Percentiles rank a stretch among this genome's conserved stretches.
phyloP scores from a whole-genome alignment of 208 protist species.

The Leishmania aethiopica region DNA sequence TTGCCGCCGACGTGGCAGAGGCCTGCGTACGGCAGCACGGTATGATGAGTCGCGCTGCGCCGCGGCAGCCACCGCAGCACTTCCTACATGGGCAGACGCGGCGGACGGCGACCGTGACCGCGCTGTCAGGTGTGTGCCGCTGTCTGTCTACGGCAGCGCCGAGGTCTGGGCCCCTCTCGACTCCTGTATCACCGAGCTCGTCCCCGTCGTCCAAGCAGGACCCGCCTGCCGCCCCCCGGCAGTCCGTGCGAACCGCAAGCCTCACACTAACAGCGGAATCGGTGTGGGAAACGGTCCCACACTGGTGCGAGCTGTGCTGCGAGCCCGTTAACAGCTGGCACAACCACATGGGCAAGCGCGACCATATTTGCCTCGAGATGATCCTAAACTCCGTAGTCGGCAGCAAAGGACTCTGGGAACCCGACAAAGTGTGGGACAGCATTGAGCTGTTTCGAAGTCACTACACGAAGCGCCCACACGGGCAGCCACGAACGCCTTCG shows the following conservation, averaged over 20 bases:
- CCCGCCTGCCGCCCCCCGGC: background rate
- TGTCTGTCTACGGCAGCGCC: background rate
- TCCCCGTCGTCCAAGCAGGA: background rate
- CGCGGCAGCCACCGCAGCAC: background rate
- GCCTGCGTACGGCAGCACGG: background rate
- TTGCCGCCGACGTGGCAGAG: background rate
- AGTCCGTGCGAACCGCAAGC: background rate
- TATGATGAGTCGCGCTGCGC: background rate
- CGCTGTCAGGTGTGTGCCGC: background rate
- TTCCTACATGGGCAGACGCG: background rate
- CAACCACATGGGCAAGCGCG: conserved; percentile 76
- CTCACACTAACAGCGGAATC: conserved; percentile 6
- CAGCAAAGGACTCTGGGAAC: conserved; percentile 40
- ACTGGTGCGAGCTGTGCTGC: conserved; percentile 72
- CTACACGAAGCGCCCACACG: conserved; percentile 29
- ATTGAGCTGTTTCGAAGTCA: conserved; percentile 31
- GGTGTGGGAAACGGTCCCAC: conserved; percentile 30
- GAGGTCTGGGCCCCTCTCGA: background rate
- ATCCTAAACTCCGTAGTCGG: conserved; percentile 56
- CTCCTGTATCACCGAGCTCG: background rate
- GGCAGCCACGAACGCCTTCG: conserved; percentile 20
- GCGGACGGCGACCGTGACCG: background rate
- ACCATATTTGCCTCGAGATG: conserved; percentile 82
- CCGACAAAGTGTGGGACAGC: conserved; percentile 38
- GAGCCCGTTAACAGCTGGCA: conserved; percentile 80